Evolutionary conservation across 805 yeast species (phyloP), one percentile per base, ranked within the genome.

Genomic region (Huiozyma sinensis): DNA sequence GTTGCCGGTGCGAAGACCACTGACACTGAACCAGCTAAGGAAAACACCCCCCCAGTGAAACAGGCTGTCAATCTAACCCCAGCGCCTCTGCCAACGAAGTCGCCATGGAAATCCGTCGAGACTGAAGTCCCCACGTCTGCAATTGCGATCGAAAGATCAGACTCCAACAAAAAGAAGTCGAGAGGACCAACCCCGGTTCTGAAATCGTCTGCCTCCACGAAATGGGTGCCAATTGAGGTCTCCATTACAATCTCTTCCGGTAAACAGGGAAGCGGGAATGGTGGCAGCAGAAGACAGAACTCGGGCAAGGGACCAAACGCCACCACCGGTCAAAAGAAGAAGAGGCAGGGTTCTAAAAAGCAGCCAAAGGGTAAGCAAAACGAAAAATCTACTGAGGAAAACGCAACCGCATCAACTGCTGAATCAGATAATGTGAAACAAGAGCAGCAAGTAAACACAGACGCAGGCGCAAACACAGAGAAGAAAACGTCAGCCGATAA

Each of bases 171-270:
- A 45, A 54, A 46, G 37, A 55, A 50, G 40, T 49, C 44, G 31
- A 52, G 43, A 30, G 46, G 47, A 7, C 52, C 50, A 6, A 30
- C 42, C 34, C 47, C 53, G 8, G 35, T 54, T 7, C 49, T 54
- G 7, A 53, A 50, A 24, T 45, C 55, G 3, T 40, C 50, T 33
- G 29, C 52, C n/a, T 44, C 51, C n/a, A 54, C 61, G 7, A 83
- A 81, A 58, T 80, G 86, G 85, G 73, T 79, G 35, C 86, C 86
- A n/a, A 76, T 74, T 58, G 72, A 76, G 52, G 83, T 77, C 28
- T 64, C 75, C 36, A 75, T 74, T 40, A 72, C 71, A 28, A 66
- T 73, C 36, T 66, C 62, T 13, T 13, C 32, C 11, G 49, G 45
- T 35, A 50, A 42, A 24, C 48, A 47, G 28, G 44, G 42, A 43